Percentiles rank a stretch among this genome's conserved stretches.
Conservation (phyloP, 139 green algal species). For the Limnomonas spitsbergensis region DNA sequence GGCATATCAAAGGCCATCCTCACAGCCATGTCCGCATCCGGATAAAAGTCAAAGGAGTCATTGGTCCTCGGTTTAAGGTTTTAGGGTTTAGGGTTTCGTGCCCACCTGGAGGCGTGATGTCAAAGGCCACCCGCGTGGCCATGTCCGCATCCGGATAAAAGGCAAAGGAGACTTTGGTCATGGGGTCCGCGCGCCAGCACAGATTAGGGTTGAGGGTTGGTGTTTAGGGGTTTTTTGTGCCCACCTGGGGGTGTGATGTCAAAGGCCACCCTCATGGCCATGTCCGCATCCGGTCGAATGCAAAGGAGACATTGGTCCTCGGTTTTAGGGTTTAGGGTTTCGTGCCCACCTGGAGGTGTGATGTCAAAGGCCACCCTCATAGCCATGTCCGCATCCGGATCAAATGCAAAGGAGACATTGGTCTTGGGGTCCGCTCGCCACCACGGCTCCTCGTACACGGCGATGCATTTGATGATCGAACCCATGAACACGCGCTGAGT, state of each 20-base stretch:
- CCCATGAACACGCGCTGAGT: conserved; percentile 16
- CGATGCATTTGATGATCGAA: conserved; percentile 3
- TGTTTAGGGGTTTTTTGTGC: no score
- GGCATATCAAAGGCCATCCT: conserved; percentile 2
- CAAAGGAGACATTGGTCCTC: conserved; percentile 1
- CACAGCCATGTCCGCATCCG: background rate
- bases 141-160: background rate
- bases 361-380: conserved; percentile 10
- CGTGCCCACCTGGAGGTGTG: background rate
- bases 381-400: background rate
- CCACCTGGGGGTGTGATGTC: conserved; percentile 9
- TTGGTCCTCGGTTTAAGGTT: no score
- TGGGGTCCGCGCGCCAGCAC: background rate
- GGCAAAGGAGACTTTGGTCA: background rate
- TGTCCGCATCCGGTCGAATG: background rate
- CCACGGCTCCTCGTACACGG: background rate
- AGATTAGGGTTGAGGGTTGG: no score
- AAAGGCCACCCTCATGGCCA: background rate
- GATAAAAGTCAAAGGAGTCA: conserved; percentile 6
- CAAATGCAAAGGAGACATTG: background rate
- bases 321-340: no score
- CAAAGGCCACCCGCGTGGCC: conserved; percentile 3
- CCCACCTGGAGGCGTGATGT: conserved; percentile 6
- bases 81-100: no score
- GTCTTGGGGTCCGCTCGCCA: background rate